Base-by-base conservation (phyloP, 345 rosid genomes). In the Nephelium lappaceum region DNA sequence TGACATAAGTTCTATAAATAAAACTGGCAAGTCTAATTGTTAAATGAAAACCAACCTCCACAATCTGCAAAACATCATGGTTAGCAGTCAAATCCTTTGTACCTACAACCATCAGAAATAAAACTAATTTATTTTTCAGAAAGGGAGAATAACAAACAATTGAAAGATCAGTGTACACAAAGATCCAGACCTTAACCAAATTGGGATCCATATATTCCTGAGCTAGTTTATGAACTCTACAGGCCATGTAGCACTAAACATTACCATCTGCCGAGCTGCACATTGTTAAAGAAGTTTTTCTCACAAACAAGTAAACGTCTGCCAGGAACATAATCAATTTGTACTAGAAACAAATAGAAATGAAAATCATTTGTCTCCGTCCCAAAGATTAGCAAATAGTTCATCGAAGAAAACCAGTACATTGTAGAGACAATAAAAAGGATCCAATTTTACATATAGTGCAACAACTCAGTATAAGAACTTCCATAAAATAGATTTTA, bases 231-330 rank as follows among this genome's bases (percentile, higher is more conserved):
- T 93, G 97, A 82, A 96, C 99, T 31, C 91, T 7, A 86, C 3
- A 68, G 98, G 98, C 99, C 99, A 96, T 38, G 99, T 94, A 71
- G 99, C 99, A 78, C 97, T 94, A 78, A 96, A 96, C 99, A 96
- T 94, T 77, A 94, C 92, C 94, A 93, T 94, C 82, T 96, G 98
- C 61, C 95, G 93, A 85, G 84, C 99, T 96, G 87, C 80, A 31
- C 36, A 85, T 25, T 38, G 60, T 68, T 47, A 69, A 66, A 12
- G 24, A 61, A 66, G 15, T 57, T 51, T 47, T 27, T 65, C 21
- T 6, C 62, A 15, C 19, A 45, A 45, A 45, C 51, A 45, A 45
- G 53, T 5, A 25, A 45, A 45, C 27, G n/a, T 47, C 27, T 47
- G 5, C 27, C 60, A 63, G 25, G 19, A 61, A 62, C 57, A 74